Evolutionary conservation across 2,329 filamentous ascomycete species (phyloP).

Genomic region (Neonectria hederae): DNA sequence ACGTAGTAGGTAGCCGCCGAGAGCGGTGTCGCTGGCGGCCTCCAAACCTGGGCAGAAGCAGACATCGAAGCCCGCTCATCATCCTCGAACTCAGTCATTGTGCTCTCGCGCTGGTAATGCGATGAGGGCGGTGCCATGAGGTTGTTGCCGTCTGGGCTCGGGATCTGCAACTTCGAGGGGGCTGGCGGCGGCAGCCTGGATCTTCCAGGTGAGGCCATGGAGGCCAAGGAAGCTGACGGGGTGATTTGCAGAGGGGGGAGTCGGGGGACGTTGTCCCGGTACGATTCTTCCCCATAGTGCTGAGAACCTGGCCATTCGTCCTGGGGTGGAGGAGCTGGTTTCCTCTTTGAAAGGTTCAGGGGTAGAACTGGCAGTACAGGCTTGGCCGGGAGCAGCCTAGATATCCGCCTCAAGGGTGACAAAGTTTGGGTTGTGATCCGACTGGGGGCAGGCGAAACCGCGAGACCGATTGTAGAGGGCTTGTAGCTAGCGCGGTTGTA

Average conservation of each 20-base stretch:
- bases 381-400: conserved; percentile 57
- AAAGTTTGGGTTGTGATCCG: conserved; percentile 35
- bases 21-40: conserved; percentile 56
- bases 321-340: conserved; percentile 26
- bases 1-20: conserved; percentile 60
- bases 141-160: conserved; percentile 19
- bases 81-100: conserved; percentile 64
- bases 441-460: conserved; percentile 49
- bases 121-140: conserved; percentile 9
- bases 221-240: conserved; percentile 12
- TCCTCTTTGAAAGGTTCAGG: conserved; percentile 29
- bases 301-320: conserved; percentile 26
- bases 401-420: conserved; percentile 47
- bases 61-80: conserved; percentile 53
- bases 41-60: conserved; percentile 58
- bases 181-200: conserved; percentile 31
- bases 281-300: conserved; percentile 18
- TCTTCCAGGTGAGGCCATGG: conserved; percentile 26
- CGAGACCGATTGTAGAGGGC: conserved; percentile 55
- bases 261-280: conserved; percentile 20
- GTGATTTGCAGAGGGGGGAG: conserved; percentile 26
- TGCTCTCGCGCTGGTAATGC: conserved; percentile 51
- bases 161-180: conserved; percentile 45
- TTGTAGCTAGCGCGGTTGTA: conserved; percentile 46
- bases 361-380: conserved; percentile 52